Evolutionary conservation across 441 rosid species (phyloP), one percentile per base, ranked within the genome.

Genomic region (Gossypium davidsonii): DNA sequence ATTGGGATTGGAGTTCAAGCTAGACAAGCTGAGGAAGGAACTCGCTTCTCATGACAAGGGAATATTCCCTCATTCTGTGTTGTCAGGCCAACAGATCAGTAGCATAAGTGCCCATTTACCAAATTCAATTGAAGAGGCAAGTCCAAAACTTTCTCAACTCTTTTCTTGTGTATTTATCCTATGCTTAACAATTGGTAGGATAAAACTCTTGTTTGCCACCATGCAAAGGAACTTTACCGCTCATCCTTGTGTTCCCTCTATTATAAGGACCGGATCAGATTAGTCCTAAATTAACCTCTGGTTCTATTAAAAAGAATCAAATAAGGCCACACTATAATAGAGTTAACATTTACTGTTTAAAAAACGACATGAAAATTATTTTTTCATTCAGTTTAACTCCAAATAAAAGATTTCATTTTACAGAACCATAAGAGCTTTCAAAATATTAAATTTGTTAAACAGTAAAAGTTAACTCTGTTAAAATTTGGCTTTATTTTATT

Each of bases 41-140:
- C 88, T 92, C 63, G 83, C 93, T 12, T 79, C 87, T 6, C 67
- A 77, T 60, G 81, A 91, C 67, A 96, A 92, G 64, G 91, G 88
- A 67, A 86, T 94, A 80, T 86, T 90, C 73, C 99, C 97, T 67
- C 98, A 94, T 82, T 87, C 97, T 1, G 82, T 95, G 69, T 83
- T 92, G 79, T 89, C 99, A 42, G 82, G 88, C 3, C 93, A 91
- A 69, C 94, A 90, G 78, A 91, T 95, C 78, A 76, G 88, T 76
- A 73, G 44, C 77, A 85, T 94, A 78, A 81, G 90, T 66, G 60
- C 87, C 72, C 80, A 67, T 62, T 87, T 77, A 81, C 99, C 99
- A 25, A 76, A 67, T 67, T 83, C 97, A 52, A 60, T 72, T 59
- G 78, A 84, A 82, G 86, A 92, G 96, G 99, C 73, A 77, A 81